Base-by-base conservation (phyloP, 108 stramenopile species). In the Cyclotella choctawhatcheeana region DNA sequence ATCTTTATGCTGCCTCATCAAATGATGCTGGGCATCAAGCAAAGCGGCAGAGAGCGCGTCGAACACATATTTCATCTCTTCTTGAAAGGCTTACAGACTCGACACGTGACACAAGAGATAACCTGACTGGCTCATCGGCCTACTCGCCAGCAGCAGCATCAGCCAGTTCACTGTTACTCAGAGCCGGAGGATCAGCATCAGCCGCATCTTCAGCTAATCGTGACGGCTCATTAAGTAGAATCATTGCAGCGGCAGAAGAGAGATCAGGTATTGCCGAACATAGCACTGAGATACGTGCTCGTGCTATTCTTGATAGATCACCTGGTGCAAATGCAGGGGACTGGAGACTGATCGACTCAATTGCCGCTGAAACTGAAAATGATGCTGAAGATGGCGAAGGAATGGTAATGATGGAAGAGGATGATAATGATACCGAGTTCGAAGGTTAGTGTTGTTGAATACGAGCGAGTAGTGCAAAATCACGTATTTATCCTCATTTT, bases 401-500 rank as follows among this genome's bases (percentile, higher is more conserved):
- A 12, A 12, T 10, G 37, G 37, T 40, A 40, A 40, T 40, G 37
- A 40, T 75, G 1, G 77, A 76, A 16, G 73, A 58, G 81, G 74
- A 77, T 14, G 64, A 73, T 1, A 74, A 85, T n/a, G 76, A 87
- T 69, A 61, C 60, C 37, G 60, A 58, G 17, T 58, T 58, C 10
- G 56, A 61, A 24, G 21, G 44, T 24, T 35, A 61, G 34, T n/a
- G n/a, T n/a, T n/a, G n/a, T n/a, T n/a, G n/a, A n/a, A n/a, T n/a
- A n/a, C n/a, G n/a, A n/a, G n/a, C n/a, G n/a, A n/a, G n/a, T n/a
- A n/a, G n/a, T n/a, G n/a, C n/a, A n/a, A n/a, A n/a, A n/a, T n/a
- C n/a, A n/a, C n/a, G n/a, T n/a, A n/a, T n/a, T n/a, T n/a, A n/a
- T n/a, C n/a, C n/a, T n/a, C n/a, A n/a, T n/a, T n/a, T n/a, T n/a